Conservation (phyloP, 2,329 filamentous ascomycete species). For the Microcyclosporella mali region DNA sequence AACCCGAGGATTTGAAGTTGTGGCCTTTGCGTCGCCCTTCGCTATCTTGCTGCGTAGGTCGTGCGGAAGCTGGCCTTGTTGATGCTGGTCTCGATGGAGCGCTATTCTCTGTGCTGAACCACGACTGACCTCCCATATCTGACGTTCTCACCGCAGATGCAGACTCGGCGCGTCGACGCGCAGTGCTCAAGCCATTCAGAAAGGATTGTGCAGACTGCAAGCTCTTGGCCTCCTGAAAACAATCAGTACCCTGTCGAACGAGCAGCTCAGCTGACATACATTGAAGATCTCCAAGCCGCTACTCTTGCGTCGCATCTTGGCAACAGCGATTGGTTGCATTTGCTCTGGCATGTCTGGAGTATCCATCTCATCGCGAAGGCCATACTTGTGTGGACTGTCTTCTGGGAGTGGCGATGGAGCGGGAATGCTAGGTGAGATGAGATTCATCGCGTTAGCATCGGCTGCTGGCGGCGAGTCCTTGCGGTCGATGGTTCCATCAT, state of each 20-base stretch:
- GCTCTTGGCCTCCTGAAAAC: constrained; percentile 27
- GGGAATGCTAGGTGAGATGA: constrained; percentile 27
- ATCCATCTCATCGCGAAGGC: constrained; percentile 28
- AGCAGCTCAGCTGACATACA: constrained; percentile 13
- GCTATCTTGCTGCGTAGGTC: constrained; percentile 12
- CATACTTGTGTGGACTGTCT: constrained; percentile 33
- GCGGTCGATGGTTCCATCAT: constrained; percentile 5
- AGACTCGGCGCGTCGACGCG: constrained; percentile 28
- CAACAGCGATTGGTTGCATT: constrained; percentile 16
- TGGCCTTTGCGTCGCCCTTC: constrained; percentile 23
- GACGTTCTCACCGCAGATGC: constrained; percentile 13
- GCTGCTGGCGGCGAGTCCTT: constrained; percentile 12
- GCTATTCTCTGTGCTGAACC: constrained; percentile 4
- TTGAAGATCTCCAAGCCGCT: constrained; percentile 32
- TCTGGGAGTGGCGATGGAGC: constrained; percentile 29
- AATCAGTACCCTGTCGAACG: constrained; percentile 6
- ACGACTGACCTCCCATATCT: constrained; percentile 9
- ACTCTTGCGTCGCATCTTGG: constrained; percentile 26
- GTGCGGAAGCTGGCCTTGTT: constrained; percentile 14
- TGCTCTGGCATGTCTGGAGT: constrained; percentile 25
- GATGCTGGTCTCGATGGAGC: constrained; percentile 13
- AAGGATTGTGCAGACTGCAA: constrained; percentile 31
- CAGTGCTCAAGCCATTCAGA: constrained; percentile 29
- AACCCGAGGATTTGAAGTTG: constrained; percentile 29
- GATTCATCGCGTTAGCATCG: constrained; percentile 9